Evolutionary conservation across 768 basidiomycete genomes (phyloP), one percentile per base, ranked within the genome.

Genomic region (Hydnum rufescens): DNA sequence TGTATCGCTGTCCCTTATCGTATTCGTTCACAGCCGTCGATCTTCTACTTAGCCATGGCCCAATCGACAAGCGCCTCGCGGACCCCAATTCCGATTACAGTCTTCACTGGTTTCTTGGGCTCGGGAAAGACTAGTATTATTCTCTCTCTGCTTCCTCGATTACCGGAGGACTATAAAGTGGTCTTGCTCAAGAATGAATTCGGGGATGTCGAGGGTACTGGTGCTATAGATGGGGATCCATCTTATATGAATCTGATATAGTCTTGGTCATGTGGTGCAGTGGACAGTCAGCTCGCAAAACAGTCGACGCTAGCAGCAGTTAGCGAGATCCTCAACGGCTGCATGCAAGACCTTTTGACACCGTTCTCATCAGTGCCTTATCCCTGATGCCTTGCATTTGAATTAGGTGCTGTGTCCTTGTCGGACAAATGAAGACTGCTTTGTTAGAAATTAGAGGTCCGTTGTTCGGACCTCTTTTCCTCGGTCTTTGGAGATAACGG

Each of bases 121-220:
- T 58, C 61, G 25, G 61, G 61, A 48, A 62, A 62, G 42, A 62
- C 61, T 4, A 60, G 58, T 13, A 70, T 83, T 26, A 92, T 95
- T 57, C 74, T 93, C 18, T 81, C 83, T 1, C 70, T 93, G 1
- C 73, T 95, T 2, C 79, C 82, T 2, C 77, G 78, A 58, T 70
- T 96, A 4, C 85, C 88, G 2, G 74, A 76, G 51, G 80, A 84
- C 60, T 92, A 92, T 71, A 85, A 77, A 60, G 82, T 84, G 30
- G 88, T 90, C 4, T 67, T 96, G 34, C 72, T 96, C 57, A 96
- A 96, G 70, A 96, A 96, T 67, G 92, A 96, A 64, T 95, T 88
- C 60, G 92, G 92, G 18, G 89, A 96, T 68, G 73, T 93, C 8
- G 77, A 92, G 74, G 86, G 86, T 82, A 16, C 1, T 47, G 16